These are phyloP conservation scores for Leucocoprinus sp. DNA, from an alignment of 768 basidiomycete genomes.

Conservation along the genomic window DNA sequence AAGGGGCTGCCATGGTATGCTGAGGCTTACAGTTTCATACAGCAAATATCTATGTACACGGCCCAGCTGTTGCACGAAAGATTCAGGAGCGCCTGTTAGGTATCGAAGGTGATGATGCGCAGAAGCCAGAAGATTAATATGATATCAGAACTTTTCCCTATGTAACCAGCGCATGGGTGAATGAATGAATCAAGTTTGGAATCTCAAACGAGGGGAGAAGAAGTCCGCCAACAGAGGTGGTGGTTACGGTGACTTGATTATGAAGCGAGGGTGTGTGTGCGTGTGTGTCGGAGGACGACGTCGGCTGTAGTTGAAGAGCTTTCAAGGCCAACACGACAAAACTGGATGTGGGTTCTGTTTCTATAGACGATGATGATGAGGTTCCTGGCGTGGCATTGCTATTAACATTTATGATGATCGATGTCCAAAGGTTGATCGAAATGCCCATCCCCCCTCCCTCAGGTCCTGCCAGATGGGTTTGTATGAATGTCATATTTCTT, in stretches of 20 bases:
- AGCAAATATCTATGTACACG: conserved; percentile 49
- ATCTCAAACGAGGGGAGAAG: background rate
- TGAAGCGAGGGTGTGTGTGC: background rate
- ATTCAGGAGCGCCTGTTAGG: conserved; percentile 45
- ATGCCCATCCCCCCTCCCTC: background rate
- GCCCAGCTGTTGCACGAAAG: conserved; percentile 44
- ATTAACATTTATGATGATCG: background rate
- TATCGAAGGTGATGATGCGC: conserved; percentile 4
- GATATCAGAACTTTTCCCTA: background rate
- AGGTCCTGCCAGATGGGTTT: background rate
- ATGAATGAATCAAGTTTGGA: conserved; percentile 8
- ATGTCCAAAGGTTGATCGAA: conserved; percentile 1
- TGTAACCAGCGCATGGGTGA: conserved; percentile 8
- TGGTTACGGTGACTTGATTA: background rate
- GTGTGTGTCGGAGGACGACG: conserved; percentile 1
- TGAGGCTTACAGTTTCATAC: background rate
- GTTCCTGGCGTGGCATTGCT: background rate
- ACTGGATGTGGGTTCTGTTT: background rate
- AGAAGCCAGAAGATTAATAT: conserved; percentile 1
- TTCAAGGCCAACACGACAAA: background rate
- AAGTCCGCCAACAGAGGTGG: conserved; percentile 3
- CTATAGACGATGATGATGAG: too few species aligned
- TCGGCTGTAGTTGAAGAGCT: conserved; percentile 4
- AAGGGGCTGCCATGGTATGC: background rate
- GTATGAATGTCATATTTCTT: background rate